Conservation (phyloP, 441 rosid genomes). For the Erodium trifolium region DNA sequence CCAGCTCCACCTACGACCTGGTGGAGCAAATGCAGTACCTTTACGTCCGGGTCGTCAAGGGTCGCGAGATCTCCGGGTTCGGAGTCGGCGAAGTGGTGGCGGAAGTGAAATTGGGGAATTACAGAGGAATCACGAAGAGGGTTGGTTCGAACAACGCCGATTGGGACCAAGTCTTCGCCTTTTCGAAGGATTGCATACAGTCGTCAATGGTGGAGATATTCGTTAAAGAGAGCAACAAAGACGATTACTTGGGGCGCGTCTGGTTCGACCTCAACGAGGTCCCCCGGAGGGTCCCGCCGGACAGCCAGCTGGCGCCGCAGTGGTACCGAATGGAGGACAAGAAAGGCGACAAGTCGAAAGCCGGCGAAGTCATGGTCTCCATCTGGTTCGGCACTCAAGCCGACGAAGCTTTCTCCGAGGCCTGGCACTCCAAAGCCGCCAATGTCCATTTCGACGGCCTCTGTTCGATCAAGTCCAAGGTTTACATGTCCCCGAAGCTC, state of each 20-base stretch:
- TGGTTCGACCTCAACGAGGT: conserved; percentile 71
- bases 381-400: conserved; percentile 91
- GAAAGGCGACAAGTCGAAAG: conserved; percentile 55
- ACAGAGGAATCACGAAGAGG: conserved; percentile 67
- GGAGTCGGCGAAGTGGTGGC: conserved; percentile 64
- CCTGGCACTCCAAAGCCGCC: conserved; percentile 80
- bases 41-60: conserved; percentile 64
- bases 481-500: conserved; percentile 58
- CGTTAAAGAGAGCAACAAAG: conserved; percentile 75
- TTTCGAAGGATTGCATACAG: conserved; percentile 79
- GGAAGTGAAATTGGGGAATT: conserved; percentile 81
- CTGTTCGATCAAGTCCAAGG: conserved; percentile 45
- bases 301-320: conserved; percentile 88
- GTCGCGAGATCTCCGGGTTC: conserved; percentile 66
- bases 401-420: conserved; percentile 25
- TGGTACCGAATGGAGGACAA: conserved; percentile 81
- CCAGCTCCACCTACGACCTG: conserved; percentile 61
- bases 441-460: conserved; percentile 39
- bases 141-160: conserved; percentile 85
- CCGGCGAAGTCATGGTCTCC: conserved; percentile 71
- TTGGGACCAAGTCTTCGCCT: conserved; percentile 86
- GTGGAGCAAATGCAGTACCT: conserved; percentile 83
- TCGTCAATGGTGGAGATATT: conserved; percentile 65
- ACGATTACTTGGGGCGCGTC: conserved; percentile 61
- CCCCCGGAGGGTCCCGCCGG: conserved; percentile 81